phyloP scores from a whole-genome alignment of 169 alveolate species.

The Blepharisma undulans region DNA sequence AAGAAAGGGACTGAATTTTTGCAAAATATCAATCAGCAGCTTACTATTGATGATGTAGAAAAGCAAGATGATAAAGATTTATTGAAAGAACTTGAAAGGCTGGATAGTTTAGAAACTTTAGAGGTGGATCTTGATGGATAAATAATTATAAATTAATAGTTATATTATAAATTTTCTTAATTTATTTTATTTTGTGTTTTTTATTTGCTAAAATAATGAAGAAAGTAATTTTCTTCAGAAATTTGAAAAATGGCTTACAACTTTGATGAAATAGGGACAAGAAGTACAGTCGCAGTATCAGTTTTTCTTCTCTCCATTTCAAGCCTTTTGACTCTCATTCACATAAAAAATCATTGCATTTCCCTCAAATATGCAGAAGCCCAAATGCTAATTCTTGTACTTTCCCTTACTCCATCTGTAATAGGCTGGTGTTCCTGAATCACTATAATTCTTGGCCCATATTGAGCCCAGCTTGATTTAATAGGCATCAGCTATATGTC shows the following conservation, averaged over 20 bases:
- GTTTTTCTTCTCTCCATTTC: background rate
- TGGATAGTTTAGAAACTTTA: background rate
- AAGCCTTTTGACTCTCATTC: background rate
- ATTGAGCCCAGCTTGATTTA: background rate
- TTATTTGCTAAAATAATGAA: background rate
- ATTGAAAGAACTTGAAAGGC: slow-evolving; percentile 1
- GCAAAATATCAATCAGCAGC: slow-evolving; percentile 18
- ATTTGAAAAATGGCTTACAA: background rate
- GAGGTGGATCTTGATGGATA: background rate
- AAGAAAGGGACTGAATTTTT: slow-evolving; percentile 9
- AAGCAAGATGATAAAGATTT: slow-evolving; percentile 21
- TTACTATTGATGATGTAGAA: slow-evolving; percentile 6
- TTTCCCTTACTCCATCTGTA: background rate
- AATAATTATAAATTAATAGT: too few relatives aligned
- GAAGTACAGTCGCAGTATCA: background rate
- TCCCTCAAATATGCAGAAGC: background rate
- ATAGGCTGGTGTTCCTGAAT: background rate
- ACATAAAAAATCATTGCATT: background rate
- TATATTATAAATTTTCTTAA: too few relatives aligned
- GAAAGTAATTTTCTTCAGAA: background rate
- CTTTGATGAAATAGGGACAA: background rate
- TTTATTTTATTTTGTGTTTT: too few relatives aligned
- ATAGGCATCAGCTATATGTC: background rate
- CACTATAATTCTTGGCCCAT: background rate
- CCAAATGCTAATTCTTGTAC: background rate